Evolutionary conservation across 2,329 filamentous ascomycete species (phyloP).

Genomic region (Apiospora aurea): DNA sequence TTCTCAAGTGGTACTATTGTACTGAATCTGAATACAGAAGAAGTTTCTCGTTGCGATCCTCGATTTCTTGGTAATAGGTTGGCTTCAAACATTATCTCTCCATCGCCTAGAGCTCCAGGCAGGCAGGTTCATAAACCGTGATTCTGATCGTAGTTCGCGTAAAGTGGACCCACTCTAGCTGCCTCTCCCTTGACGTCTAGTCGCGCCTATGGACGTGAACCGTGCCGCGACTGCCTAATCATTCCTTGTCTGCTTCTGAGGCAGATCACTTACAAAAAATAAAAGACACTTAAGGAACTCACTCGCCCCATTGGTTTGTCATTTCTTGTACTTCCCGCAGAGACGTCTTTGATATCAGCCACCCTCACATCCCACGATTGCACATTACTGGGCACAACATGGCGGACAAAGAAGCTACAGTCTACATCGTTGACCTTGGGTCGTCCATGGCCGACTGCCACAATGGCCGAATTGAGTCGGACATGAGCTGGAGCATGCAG

Average conservation of each 20-base stretch:
- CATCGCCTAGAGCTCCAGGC: background rate
- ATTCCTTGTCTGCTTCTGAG: background rate
- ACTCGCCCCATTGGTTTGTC: background rate
- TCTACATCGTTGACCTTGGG: constrained; percentile 91
- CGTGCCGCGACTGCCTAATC: constrained; percentile 26
- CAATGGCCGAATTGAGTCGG: constrained; percentile 75
- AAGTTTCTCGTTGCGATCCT: too few species aligned
- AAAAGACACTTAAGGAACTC: background rate
- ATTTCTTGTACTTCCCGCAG: background rate
- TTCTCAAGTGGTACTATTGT: background rate
- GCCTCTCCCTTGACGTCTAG: background rate
- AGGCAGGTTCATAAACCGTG: constrained; percentile 23
- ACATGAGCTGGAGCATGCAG: constrained; percentile 87
- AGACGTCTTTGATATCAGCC: background rate
- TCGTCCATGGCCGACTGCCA: constrained; percentile 79
- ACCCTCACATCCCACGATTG: background rate
- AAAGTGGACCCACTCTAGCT: constrained; percentile 21
- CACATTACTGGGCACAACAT: constrained; percentile 55
- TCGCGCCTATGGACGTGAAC: constrained; percentile 25
- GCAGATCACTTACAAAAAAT: constrained; percentile 1
- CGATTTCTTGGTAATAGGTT: background rate
- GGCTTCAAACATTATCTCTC: background rate
- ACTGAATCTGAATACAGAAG: too few species aligned
- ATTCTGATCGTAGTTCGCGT: constrained; percentile 30
- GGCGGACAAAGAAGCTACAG: constrained; percentile 91